Evolutionary conservation across 2,329 filamentous ascomycete species (phyloP), one percentile per base, ranked within the genome.

Genomic region (Pseudocercospora fijiensis): DNA sequence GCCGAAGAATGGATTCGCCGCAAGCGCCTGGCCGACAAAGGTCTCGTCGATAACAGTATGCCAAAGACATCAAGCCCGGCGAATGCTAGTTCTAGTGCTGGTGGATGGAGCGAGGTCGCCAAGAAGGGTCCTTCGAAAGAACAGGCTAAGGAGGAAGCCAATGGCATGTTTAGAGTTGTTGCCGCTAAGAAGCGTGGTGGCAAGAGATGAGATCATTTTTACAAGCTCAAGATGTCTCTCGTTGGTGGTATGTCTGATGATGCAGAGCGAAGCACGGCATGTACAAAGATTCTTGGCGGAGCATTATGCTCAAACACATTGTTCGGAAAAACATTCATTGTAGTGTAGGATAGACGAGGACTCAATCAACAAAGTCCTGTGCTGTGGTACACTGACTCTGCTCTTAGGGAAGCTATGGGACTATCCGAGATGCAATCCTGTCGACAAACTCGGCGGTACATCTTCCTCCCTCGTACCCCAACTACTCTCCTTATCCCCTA

Each of bases 91-190:
- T 72, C 72, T 52, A 73, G 80, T 68, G 61, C 65, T 27, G 77
- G 79, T 69, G 94, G 94, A 20, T 99, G 95, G 95, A 96, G 85
- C 71, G 95, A 98, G 79, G 95, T 99, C 58, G 95, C 95, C 1
- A 98, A 98, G 88, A 97, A 97, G 83, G 90, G 90, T 24, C 81
- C 79, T 57, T 76, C 64, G 69, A 70, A 71, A 74, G 74, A 66
- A 59, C 47, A 70, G 75, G 76, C 75, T 76, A 78, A 79, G 73
- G 73, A 78, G 56, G 75, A 77, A 55, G 75, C 78, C 49, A 85
- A 83, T 24, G 84, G 88, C 9, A 86, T 86, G 57, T 98, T 97
- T 81, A 95, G 95, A 82, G 91, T 98, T 59, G 94, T 98, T 10
- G 87, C 91, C 13, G 85, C 88, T 67, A 93, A 95, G 78, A 98